Percentiles rank a stretch among this genome's conserved stretches.
Evolutionary conservation across 257 asterid genomes (phyloP).

Genomic region (Solanum neorickii): DNA sequence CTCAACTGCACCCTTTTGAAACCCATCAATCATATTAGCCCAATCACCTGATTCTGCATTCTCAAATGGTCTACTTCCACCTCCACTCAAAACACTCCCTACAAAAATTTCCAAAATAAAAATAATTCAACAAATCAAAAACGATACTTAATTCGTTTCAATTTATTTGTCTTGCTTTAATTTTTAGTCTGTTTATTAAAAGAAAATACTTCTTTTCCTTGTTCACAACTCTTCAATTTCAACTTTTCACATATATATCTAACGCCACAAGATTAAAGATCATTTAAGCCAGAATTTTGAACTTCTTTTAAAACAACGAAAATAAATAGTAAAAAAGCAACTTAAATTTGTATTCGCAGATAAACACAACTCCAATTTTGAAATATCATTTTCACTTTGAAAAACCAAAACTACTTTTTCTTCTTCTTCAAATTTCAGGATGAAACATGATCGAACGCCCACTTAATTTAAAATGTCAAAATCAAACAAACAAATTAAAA

Average conservation of each 20-base stretch:
- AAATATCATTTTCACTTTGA: background rate
- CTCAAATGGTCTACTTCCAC: conserved; percentile 77
- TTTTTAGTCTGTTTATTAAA: too few relatives aligned
- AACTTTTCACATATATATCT: background rate
- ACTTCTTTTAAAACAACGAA: too few relatives aligned
- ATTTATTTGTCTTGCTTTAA: background rate
- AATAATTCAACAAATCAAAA: background rate
- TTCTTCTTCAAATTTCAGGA: too few relatives aligned
- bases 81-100: conserved; percentile 91
- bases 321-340: background rate
- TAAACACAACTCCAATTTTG: background rate
- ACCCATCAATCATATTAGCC: conserved; percentile 77
- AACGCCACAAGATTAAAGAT: background rate
- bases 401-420: background rate
- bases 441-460: background rate
- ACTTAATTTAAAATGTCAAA: background rate
- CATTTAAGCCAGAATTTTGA: too few relatives aligned
- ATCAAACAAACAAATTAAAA: background rate
- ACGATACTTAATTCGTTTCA: background rate
- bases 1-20: conserved; percentile 64
- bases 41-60: conserved; percentile 69
- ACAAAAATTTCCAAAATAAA: background rate
- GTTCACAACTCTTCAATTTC: background rate
- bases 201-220: background rate
- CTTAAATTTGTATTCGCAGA: background rate